These are phyloP conservation scores for Citrus inodora DNA, from an alignment of 345 rosid genomes.

Conservation along the genomic window DNA sequence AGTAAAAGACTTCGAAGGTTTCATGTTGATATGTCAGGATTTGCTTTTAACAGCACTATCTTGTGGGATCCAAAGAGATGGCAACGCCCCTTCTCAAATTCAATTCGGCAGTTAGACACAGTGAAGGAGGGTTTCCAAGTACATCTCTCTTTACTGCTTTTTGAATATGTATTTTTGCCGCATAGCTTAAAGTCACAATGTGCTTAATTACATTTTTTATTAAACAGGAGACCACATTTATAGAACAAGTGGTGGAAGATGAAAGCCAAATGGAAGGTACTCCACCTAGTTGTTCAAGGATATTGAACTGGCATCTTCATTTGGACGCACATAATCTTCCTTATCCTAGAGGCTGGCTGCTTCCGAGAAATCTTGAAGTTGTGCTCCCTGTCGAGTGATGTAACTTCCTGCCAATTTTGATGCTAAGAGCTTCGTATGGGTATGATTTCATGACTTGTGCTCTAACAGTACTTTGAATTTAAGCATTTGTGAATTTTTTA, in stretches of 20 bases:
- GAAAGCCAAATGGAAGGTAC: constrained; percentile 88
- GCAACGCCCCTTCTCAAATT: constrained; percentile 46
- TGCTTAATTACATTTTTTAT: neutral
- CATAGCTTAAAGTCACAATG: neutral
- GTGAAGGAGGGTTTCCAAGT: constrained; percentile 97
- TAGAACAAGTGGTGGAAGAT: constrained; percentile 86
- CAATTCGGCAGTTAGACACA: constrained; percentile 68
- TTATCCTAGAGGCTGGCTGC: constrained; percentile 76
- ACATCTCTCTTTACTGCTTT: constrained; percentile 16
- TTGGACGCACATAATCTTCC: constrained; percentile 45
- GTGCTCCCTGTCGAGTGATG: constrained; percentile 41
- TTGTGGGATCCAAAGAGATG: constrained; percentile 91
- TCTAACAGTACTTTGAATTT: neutral
- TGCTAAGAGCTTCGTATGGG: constrained; percentile 19
- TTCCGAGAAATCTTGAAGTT: constrained; percentile 64
- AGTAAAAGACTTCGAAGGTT: constrained; percentile 80
- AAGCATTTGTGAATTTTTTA: neutral
- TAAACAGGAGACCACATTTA: constrained; percentile 83
- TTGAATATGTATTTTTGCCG: neutral
- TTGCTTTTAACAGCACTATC: constrained; percentile 91
- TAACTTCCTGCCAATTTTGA: constrained; percentile 21
- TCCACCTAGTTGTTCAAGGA: constrained; percentile 66
- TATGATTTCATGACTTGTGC: constrained; percentile 11
- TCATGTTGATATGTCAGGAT: constrained; percentile 96
- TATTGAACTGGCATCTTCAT: constrained; percentile 96